Percentiles rank a stretch among this genome's conserved stretches.
phyloP scores from a whole-genome alignment of 768 basidiomycete species.

The Amanita subjunquillea region DNA sequence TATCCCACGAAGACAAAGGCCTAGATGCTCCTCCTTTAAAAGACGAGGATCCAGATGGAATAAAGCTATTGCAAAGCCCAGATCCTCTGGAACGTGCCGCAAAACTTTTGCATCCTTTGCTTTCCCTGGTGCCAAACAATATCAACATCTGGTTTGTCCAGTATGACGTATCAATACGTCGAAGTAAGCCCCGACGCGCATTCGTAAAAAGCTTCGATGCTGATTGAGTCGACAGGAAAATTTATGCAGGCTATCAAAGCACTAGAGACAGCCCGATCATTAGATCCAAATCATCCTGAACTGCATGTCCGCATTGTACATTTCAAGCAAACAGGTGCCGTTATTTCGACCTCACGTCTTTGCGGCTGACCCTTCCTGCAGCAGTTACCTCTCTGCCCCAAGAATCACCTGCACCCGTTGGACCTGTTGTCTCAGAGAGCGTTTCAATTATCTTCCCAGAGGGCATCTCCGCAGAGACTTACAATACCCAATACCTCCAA shows the following conservation, averaged over 20 bases:
- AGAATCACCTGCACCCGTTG: slow-evolving; percentile 33
- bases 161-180: slow-evolving; percentile 77
- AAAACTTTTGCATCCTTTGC: slow-evolving; percentile 58
- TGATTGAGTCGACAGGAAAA: slow-evolving; percentile 41
- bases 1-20: slow-evolving; percentile 51
- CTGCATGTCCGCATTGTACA: slow-evolving; percentile 66
- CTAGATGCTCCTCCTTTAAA: slow-evolving; percentile 43
- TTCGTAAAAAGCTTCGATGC: background rate
- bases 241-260: slow-evolving; percentile 70
- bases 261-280: slow-evolving; percentile 41
- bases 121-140: slow-evolving; percentile 35
- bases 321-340: slow-evolving; percentile 44
- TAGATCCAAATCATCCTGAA: slow-evolving; percentile 50
- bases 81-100: slow-evolving; percentile 70
- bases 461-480: slow-evolving; percentile 48
- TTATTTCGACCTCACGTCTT: background rate
- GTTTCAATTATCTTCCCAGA: slow-evolving; percentile 44
- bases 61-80: slow-evolving; percentile 49
- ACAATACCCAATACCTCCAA: slow-evolving; percentile 73
- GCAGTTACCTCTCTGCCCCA: slow-evolving; percentile 37
- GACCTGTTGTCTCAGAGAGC: slow-evolving; percentile 36
- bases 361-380: background rate
- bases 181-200: slow-evolving; percentile 39
- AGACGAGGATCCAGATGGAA: slow-evolving; percentile 82
- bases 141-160: slow-evolving; percentile 64